phyloP scores from a whole-genome alignment of 129 eudicot species.

The Artemisia annua region DNA sequence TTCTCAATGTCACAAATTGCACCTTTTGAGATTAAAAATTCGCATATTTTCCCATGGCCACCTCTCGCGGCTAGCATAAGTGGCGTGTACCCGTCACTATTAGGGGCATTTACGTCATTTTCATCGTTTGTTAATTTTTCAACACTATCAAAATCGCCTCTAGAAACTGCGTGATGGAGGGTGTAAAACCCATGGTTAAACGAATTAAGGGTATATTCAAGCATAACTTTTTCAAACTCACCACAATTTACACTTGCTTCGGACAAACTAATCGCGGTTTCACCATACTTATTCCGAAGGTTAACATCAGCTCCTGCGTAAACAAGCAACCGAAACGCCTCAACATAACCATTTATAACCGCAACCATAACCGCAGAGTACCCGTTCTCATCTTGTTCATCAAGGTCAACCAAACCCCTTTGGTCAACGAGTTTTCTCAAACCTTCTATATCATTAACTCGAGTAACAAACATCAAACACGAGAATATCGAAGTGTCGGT shows the following conservation, averaged over 20 bases:
- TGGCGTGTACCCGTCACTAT: constrained; percentile 76
- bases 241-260: constrained; percentile 48
- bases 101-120: constrained; percentile 43
- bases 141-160: constrained; percentile 44
- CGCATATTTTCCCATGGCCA: constrained; percentile 55
- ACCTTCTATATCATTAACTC: constrained; percentile 55
- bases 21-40: constrained; percentile 57
- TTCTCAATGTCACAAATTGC: constrained; percentile 57
- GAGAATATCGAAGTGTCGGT: constrained; percentile 54
- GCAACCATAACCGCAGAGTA: constrained; percentile 78
- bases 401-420: constrained; percentile 41
- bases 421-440: constrained; percentile 50
- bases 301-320: constrained; percentile 66
- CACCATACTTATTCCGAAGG: constrained; percentile 53
- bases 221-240: constrained; percentile 59
- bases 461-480: constrained; percentile 55
- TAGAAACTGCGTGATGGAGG: constrained; percentile 60
- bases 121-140: constrained; percentile 31
- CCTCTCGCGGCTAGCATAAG: constrained; percentile 83
- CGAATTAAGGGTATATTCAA: constrained; percentile 36
- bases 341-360: constrained; percentile 61
- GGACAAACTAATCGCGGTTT: constrained; percentile 62
- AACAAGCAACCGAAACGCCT: constrained; percentile 59
- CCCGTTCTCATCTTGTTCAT: constrained; percentile 68
- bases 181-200: constrained; percentile 33